phyloP scores from a whole-genome alignment of 345 rosid species.

The Eucalyptus urophylla region DNA sequence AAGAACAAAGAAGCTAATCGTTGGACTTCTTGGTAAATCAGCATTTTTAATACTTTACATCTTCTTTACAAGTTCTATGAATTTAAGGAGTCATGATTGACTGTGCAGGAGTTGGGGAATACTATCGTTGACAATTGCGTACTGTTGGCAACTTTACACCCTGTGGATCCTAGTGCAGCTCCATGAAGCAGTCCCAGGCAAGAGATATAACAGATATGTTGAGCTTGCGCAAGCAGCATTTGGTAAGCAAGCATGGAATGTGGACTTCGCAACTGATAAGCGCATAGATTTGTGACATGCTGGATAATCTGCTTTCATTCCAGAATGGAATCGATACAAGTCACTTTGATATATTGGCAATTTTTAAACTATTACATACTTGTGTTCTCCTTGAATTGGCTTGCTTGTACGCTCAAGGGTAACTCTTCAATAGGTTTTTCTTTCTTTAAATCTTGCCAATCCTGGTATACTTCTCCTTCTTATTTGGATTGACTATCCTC shows the following conservation, averaged over 20 bases:
- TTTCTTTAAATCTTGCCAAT: neutral
- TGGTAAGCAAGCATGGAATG: slow-evolving; percentile 28
- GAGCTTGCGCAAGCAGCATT: slow-evolving; percentile 98
- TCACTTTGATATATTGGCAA: neutral
- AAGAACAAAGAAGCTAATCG: neutral
- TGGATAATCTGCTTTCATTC: neutral
- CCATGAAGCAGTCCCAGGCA: slow-evolving; percentile 96
- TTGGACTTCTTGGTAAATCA: neutral
- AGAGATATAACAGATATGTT: slow-evolving; percentile 90
- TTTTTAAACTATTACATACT: neutral
- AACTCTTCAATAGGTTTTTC: neutral
- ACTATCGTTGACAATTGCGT: slow-evolving; percentile 75
- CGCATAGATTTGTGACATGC: neutral
- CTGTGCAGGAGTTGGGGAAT: slow-evolving; percentile 90
- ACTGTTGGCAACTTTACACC: slow-evolving; percentile 92
- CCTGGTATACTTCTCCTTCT: neutral
- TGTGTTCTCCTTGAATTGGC: neutral
- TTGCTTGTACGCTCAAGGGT: neutral
- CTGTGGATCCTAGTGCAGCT: slow-evolving; percentile 88
- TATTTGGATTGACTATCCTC: neutral
- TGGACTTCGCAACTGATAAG: neutral
- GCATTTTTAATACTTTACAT: neutral
- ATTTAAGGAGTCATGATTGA: neutral
- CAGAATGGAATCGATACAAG: neutral
- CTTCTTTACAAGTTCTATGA: neutral